Evolutionary conservation across 805 yeast genomes (phyloP).

Genomic region (Phaffomyces opuntiae): DNA sequence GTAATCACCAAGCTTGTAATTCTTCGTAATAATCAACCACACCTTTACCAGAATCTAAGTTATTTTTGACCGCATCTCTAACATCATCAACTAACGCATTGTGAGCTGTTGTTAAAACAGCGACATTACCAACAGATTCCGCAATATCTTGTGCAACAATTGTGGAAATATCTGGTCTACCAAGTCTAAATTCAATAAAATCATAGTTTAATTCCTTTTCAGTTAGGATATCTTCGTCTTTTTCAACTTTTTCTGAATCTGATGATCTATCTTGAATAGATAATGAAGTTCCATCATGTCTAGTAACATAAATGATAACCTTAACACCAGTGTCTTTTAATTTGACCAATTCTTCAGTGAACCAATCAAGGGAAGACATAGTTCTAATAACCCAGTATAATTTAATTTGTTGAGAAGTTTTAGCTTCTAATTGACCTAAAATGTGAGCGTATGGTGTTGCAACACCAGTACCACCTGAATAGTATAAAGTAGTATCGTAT

Average conservation of each 20-base stretch:
- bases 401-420: constrained; percentile 28
- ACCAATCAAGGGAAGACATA: constrained; percentile 44
- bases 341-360: constrained; percentile 35
- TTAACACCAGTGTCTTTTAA: constrained; percentile 17
- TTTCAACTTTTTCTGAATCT: constrained; percentile 3
- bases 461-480: constrained; percentile 50
- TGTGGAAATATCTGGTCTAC: constrained; percentile 38
- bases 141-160: constrained; percentile 31
- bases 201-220: constrained; percentile 8
- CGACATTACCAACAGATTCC: constrained; percentile 32
- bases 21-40: constrained; percentile 38
- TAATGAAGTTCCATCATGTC: constrained; percentile 9
- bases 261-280: constrained; percentile 3
- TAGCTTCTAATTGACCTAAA: constrained; percentile 17
- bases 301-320: constrained; percentile 17
- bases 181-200: constrained; percentile 33
- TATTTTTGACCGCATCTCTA: constrained; percentile 35
- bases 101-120: constrained; percentile 51
- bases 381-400: constrained; percentile 64
- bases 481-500: constrained; percentile 32
- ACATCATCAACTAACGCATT: constrained; percentile 46
- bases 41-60: constrained; percentile 24
- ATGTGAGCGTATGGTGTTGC: constrained; percentile 42
- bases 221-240: not conserved
- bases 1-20: too few species aligned